Evolutionary conservation across 768 basidiomycete genomes (phyloP).

Genomic region (Xanthoconium purpureum): DNA sequence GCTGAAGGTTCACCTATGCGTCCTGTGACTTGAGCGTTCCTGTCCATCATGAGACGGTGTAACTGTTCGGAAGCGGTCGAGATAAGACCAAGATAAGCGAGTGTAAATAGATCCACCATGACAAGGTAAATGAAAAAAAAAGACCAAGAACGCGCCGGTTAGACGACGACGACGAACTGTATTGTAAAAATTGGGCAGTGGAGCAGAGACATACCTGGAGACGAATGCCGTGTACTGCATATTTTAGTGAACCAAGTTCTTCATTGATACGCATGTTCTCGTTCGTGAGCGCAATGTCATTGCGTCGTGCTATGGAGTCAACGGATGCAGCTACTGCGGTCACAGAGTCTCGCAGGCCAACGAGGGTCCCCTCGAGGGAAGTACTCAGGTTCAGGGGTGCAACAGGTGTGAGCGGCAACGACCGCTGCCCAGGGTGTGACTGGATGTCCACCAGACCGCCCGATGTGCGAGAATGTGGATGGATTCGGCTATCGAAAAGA

Average conservation of each 20-base stretch:
- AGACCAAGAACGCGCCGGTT: neutral
- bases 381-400: slow-evolving; percentile 62
- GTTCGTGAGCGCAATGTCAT: slow-evolving; percentile 64
- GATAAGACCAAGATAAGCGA: slow-evolving; percentile 15
- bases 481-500: slow-evolving; percentile 19
- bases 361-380: slow-evolving; percentile 62
- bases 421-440: slow-evolving; percentile 22
- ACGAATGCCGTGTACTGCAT: slow-evolving; percentile 68
- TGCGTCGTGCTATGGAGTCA: slow-evolving; percentile 58
- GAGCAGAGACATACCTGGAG: slow-evolving; percentile 58
- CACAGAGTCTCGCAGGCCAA: slow-evolving; percentile 56
- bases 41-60: slow-evolving; percentile 75
- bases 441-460: slow-evolving; percentile 20
- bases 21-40: slow-evolving; percentile 58
- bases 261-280: slow-evolving; percentile 72
- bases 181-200: slow-evolving; percentile 3
- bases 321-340: slow-evolving; percentile 56
- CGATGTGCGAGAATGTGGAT: slow-evolving; percentile 14
- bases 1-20: slow-evolving; percentile 30
- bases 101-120: slow-evolving; percentile 4
- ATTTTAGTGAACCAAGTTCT: slow-evolving; percentile 67
- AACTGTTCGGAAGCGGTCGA: slow-evolving; percentile 35
- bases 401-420: slow-evolving; percentile 37
- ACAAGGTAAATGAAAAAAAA: slow-evolving; percentile 9
- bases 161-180: neutral